These are phyloP conservation scores for Fraxinus excelsior DNA, from an alignment of 257 asterid species.

Conservation along the genomic window DNA sequence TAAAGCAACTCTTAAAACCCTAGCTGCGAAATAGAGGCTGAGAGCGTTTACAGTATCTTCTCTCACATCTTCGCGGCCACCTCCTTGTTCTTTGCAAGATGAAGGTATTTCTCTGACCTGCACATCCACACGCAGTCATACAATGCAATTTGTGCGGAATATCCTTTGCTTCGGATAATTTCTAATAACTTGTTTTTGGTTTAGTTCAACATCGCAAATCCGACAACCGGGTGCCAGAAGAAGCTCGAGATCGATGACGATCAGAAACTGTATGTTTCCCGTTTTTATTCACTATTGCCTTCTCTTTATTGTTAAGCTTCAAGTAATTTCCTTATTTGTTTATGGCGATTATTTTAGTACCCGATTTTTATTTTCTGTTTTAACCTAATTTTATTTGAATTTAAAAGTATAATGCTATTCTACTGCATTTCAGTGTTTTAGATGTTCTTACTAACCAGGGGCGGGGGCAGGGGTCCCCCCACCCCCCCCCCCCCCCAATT, in stretches of 20 bases:
- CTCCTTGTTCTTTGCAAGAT: constrained; percentile 28
- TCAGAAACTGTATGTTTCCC: not conserved
- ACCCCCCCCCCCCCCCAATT: too few species aligned
- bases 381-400: not conserved
- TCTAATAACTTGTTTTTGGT: not conserved
- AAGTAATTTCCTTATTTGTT: not conserved
- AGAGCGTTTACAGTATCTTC: constrained; percentile 9
- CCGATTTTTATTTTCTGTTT: too few species aligned
- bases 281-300: not conserved
- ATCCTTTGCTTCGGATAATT: not conserved
- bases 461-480: too few species aligned
- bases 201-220: constrained; percentile 10
- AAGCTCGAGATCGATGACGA: constrained; percentile 1
- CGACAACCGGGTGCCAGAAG: constrained; percentile 7
- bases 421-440: too few species aligned
- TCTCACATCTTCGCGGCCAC: constrained; percentile 20
- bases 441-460: too few species aligned
- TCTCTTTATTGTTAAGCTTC: not conserved
- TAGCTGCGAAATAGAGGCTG: constrained; percentile 19
- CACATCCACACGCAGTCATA: not conserved
- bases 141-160: too few species aligned
- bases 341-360: not conserved
- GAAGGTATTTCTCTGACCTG: constrained; percentile 27
- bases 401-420: too few species aligned
- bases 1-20: constrained; percentile 10